A percentile compares a stretch with the other conserved stretches of the same genome.
These are phyloP conservation scores for Xylaria sp. DNA, from an alignment of 2,329 filamentous ascomycete genomes.

Conservation along the genomic window DNA sequence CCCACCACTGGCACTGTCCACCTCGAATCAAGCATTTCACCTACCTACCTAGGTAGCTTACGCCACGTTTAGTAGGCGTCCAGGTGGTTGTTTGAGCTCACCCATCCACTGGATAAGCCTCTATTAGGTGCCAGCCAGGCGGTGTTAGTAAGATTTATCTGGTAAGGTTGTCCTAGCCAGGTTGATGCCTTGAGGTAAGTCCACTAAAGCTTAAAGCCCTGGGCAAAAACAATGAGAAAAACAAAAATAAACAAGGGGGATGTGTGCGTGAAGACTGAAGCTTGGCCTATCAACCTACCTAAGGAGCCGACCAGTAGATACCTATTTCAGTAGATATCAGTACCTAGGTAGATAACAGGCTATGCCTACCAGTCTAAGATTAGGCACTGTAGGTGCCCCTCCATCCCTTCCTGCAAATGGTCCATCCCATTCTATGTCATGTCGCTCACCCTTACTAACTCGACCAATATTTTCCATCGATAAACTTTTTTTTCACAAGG, in stretches of 20 bases:
- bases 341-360: neutral
- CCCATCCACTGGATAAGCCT: slow-evolving; percentile 10
- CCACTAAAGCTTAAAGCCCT: neutral
- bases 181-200: neutral
- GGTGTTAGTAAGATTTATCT: neutral
- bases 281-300: neutral
- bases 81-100: neutral
- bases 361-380: neutral
- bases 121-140: neutral
- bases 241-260: neutral
- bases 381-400: slow-evolving; percentile 5
- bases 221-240: neutral
- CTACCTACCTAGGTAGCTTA: neutral
- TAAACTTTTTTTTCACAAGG: slow-evolving; percentile 29
- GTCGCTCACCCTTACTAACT: neutral
- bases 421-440: slow-evolving; percentile 15
- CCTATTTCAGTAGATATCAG: no score
- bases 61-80: neutral
- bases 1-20: neutral
- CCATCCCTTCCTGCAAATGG: slow-evolving; percentile 13
- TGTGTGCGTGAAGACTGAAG: neutral
- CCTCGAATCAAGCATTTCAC: neutral
- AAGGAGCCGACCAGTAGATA: neutral
- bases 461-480: slow-evolving; percentile 23
- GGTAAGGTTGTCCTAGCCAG: neutral